Evolutionary conservation across 441 rosid genomes (phyloP).

Genomic region (Croton laevigatus): DNA sequence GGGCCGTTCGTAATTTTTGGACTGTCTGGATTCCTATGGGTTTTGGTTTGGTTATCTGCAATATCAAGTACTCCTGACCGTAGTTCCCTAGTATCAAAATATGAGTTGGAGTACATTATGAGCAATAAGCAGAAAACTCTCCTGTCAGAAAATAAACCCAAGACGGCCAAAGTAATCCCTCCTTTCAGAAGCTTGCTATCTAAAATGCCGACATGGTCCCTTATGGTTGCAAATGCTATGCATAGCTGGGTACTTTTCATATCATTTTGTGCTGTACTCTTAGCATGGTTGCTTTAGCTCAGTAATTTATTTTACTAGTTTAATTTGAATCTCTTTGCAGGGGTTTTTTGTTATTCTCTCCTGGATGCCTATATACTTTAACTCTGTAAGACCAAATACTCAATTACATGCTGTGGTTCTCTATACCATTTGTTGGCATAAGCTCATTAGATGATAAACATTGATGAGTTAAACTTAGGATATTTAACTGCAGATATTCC

Average conservation of each 20-base stretch:
- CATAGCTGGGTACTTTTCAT: slow-evolving; percentile 78
- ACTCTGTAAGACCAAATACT: slow-evolving; percentile 54
- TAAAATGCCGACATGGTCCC: slow-evolving; percentile 91
- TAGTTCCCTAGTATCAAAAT: slow-evolving; percentile 78
- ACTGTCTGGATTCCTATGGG: slow-evolving; percentile 89
- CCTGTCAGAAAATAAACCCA: slow-evolving; percentile 36
- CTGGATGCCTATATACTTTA: slow-evolving; percentile 98
- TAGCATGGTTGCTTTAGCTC: not conserved
- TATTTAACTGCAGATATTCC: slow-evolving; percentile 55
- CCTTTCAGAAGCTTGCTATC: slow-evolving; percentile 80
- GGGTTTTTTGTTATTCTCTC: slow-evolving; percentile 96
- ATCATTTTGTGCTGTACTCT: slow-evolving; percentile 6
- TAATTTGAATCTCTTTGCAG: slow-evolving; percentile 34
- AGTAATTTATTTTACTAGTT: slow-evolving; percentile 7
- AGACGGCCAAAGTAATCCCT: slow-evolving; percentile 51
- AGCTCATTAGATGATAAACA: not conserved
- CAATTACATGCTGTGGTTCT: slow-evolving; percentile 11
- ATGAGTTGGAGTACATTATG: slow-evolving; percentile 69
- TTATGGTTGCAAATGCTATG: slow-evolving; percentile 89
- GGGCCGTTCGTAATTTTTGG: slow-evolving; percentile 95
- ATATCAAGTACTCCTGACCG: slow-evolving; percentile 64
- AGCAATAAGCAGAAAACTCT: slow-evolving; percentile 40
- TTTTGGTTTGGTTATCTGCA: slow-evolving; percentile 89
- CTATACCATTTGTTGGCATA: not conserved
- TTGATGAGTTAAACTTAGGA: slow-evolving; percentile 22